Evolutionary conservation across 768 basidiomycete species (phyloP).

Genomic region (Kwoniella shandongensis): DNA sequence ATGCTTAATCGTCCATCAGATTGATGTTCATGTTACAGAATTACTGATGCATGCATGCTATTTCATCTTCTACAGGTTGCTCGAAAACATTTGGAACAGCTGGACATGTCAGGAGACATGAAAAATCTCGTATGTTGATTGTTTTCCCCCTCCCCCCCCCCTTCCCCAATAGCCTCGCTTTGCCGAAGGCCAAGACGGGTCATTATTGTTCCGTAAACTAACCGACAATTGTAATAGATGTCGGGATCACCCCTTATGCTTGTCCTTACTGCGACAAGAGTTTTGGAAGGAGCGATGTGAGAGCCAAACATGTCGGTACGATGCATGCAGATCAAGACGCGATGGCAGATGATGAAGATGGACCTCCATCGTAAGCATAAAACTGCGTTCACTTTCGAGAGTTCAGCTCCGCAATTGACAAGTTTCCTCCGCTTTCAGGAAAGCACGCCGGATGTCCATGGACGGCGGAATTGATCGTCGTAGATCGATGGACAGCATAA

Average conservation of each 20-base stretch:
- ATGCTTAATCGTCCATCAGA: too few species aligned
- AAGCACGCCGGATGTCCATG: too few species aligned
- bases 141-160: background rate
- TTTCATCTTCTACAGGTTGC: slow-evolving; percentile 25
- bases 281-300: slow-evolving; percentile 40
- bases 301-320: slow-evolving; percentile 37
- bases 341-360: slow-evolving; percentile 4
- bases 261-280: slow-evolving; percentile 39
- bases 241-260: slow-evolving; percentile 35
- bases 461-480: too few species aligned
- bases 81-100: slow-evolving; percentile 39
- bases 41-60: too few species aligned
- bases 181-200: too few species aligned
- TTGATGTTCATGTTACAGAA: too few species aligned
- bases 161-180: background rate
- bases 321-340: slow-evolving; percentile 29
- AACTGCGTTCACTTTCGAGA: too few species aligned
- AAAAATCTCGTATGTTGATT: slow-evolving; percentile 31
- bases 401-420: too few species aligned
- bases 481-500: too few species aligned
- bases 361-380: background rate
- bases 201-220: too few species aligned
- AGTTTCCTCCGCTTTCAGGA: too few species aligned
- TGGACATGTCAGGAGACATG: slow-evolving; percentile 40
- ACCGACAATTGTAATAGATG: slow-evolving; percentile 18